Conservation (phyloP, 1,284 basidiomycete genomes). For the Clitocybe nebularis region DNA sequence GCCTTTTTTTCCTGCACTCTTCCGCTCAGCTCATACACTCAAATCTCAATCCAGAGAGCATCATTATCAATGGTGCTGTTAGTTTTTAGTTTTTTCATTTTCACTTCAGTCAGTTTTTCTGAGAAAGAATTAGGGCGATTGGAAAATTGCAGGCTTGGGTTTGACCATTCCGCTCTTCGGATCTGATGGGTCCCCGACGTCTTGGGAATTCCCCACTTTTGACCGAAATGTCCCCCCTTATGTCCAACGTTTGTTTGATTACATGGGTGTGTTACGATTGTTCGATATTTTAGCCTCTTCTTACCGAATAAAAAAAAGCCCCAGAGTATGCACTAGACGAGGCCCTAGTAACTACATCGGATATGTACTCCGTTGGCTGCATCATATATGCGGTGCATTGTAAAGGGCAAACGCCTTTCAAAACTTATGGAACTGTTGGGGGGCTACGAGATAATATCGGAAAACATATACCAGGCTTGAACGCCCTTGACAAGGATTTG, state of each 20-base stretch:
- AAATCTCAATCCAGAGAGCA: constrained; percentile 82
- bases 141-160: constrained; percentile 93
- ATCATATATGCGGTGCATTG: constrained; percentile 88
- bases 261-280: constrained; percentile 62
- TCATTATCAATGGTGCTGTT: constrained; percentile 86
- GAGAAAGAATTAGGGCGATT: constrained; percentile 99
- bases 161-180: constrained; percentile 78
- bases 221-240: constrained; percentile 80
- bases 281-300: neutral
- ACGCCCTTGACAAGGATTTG: constrained; percentile 62
- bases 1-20: constrained; percentile 87
- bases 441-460: constrained; percentile 80
- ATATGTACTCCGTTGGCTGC: constrained; percentile 94
- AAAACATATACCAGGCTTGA: constrained; percentile 55
- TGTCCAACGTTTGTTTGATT: constrained; percentile 92
- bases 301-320: constrained; percentile 44
- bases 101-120: neutral
- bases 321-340: constrained; percentile 96
- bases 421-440: constrained; percentile 80
- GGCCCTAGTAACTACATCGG: constrained; percentile 79
- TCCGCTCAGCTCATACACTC: constrained; percentile 91
- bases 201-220: constrained; percentile 87
- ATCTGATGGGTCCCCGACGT: constrained; percentile 69
- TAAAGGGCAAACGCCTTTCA: constrained; percentile 85
- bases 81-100: constrained; percentile 32